Evolutionary conservation across 805 yeast species (phyloP), one percentile per base, ranked within the genome.

Genomic region (Yarrowia divulgata): DNA sequence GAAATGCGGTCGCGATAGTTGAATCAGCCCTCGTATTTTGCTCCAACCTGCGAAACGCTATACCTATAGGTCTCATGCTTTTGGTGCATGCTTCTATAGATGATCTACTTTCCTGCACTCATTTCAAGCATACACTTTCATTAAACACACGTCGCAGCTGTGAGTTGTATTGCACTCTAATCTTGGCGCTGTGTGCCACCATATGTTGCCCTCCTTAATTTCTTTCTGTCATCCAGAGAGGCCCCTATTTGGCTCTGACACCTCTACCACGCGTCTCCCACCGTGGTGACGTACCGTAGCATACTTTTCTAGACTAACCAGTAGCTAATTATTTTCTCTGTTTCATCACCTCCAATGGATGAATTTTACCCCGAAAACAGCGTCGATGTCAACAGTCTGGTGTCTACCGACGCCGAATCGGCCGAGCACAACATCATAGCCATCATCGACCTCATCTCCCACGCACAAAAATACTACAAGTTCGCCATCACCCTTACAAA

Each of bases 331-430:
- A 2, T 12, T 37, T 34, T 10, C 16, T 35, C 8, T 37, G 37
- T 42, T n/a, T n/a, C n/a, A 35, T 39, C 43, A 19, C 43, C 60
- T 34, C 3, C 34, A 7, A 54, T 54, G 60, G 60, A 54, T 45
- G 45, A 54, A 45, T 54, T 54, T 13, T 54, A 54, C 16, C 60
- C 60, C 1, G 60, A 54, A 54, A 54, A 54, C 60, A 54, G 60
- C 43, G 60, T 54, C 23, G 60, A 54, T 37, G 60, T 54, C 45
- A 19, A 54, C 60, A 37, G 34, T 19, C 45, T 54, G 43, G 60
- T 54, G 34, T 54, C 60, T 14, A 19, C 45, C 7, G 60, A 54
- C 43, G 60, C 45, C 13, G 34, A 54, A 12, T 54, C 60, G 3
- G 60, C 60, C 12, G 60, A 54, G 19, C 43, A 37, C 45, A 54